Evolutionary conservation across 345 rosid genomes (phyloP).

Genomic region (Gossypium ekmanianum): DNA sequence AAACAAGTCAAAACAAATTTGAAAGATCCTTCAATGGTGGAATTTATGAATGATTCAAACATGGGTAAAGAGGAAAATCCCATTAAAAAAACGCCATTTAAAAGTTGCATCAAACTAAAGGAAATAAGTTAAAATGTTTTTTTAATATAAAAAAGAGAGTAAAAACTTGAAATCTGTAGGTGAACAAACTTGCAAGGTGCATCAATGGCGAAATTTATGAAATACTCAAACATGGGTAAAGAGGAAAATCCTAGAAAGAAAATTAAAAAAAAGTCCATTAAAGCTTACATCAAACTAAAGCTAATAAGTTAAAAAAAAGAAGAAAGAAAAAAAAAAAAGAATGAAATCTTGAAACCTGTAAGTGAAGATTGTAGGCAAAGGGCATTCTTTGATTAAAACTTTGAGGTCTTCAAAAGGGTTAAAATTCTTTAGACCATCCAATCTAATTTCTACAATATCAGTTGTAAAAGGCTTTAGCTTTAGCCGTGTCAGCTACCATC

Average conservation of each 20-base stretch:
- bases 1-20: not conserved
- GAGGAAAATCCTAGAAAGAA: no score
- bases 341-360: conserved; percentile 24
- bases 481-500: conserved; percentile 44
- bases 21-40: not conserved
- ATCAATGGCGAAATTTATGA: not conserved
- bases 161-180: conserved; percentile 36
- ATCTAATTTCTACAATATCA: conserved; percentile 78
- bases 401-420: conserved; percentile 42
- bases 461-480: conserved; percentile 64
- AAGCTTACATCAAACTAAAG: not conserved
- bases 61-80: no score
- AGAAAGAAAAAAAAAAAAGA: no score
- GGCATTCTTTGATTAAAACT: conserved; percentile 46
- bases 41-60: not conserved
- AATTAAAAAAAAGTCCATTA: not conserved
- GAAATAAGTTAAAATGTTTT: not conserved
- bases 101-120: not conserved
- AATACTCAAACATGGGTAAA: no score
- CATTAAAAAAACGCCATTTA: not conserved
- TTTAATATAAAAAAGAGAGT: no score
- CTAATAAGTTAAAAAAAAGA: not conserved
- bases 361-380: conserved; percentile 78
- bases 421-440: conserved; percentile 58
- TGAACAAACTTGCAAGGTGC: not conserved